Percentiles rank a stretch among this genome's conserved stretches.
Conservation (phyloP, 495 filamentous ascomycete genomes). For the Podospora pseudocomata region DNA sequence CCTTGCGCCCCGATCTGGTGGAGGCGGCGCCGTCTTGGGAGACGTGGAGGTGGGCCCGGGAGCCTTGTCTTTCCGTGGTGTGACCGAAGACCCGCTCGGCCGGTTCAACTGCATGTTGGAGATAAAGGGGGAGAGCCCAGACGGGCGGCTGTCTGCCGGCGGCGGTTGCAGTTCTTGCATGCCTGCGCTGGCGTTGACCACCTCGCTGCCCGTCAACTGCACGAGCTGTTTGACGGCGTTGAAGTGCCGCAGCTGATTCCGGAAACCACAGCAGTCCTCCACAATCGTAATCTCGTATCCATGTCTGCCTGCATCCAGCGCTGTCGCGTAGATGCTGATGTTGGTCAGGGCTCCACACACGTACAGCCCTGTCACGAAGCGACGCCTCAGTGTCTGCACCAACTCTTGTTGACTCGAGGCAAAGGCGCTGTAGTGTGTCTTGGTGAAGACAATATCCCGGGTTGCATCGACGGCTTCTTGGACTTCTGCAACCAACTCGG, state of each 20-base stretch:
- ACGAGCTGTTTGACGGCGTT: constrained; percentile 72
- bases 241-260: constrained; percentile 65
- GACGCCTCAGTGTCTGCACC: constrained; percentile 63
- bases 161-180: constrained; percentile 38
- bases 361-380: constrained; percentile 86
- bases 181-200: constrained; percentile 57
- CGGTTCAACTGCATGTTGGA: constrained; percentile 26
- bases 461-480: constrained; percentile 51
- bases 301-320: constrained; percentile 81
- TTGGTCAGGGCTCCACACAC: constrained; percentile 89
- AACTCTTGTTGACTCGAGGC: constrained; percentile 49
- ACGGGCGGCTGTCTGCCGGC: constrained; percentile 14
- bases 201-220: constrained; percentile 69
- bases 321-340: constrained; percentile 86
- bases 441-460: constrained; percentile 67
- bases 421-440: constrained; percentile 87
- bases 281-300: constrained; percentile 81
- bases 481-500: constrained; percentile 62
- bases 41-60: constrained; percentile 3
- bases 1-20: constrained; percentile 1
- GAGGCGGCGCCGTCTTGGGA: constrained; percentile 15
- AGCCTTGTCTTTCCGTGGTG: background rate
- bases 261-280: constrained; percentile 86
- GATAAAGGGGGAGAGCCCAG: constrained; percentile 32
- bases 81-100: constrained; percentile 10